These are phyloP conservation scores for Talaromyces adpressus DNA, from an alignment of 495 filamentous ascomycete species.

Conservation along the genomic window DNA sequence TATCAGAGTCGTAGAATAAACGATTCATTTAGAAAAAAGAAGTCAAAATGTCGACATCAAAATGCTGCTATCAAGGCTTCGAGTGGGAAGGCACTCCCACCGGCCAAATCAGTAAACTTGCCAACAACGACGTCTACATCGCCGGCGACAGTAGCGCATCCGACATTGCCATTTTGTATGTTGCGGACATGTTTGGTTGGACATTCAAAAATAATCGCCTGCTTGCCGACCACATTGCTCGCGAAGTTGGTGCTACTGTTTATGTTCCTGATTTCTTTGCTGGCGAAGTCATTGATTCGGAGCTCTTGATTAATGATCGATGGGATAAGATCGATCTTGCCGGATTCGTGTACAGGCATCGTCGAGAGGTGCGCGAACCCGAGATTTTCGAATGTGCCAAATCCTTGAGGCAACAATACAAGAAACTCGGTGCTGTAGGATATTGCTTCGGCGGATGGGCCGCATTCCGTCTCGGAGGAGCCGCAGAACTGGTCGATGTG, in stretches of 20 bases:
- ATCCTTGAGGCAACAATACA: slow-evolving; percentile 31
- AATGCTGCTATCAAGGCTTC: slow-evolving; percentile 28
- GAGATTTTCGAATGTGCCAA: slow-evolving; percentile 46
- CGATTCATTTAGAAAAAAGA: background rate
- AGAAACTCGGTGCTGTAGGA: slow-evolving; percentile 46
- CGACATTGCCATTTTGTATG: slow-evolving; percentile 32
- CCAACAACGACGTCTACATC: slow-evolving; percentile 31
- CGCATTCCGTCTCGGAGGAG: slow-evolving; percentile 39
- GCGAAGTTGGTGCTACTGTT: slow-evolving; percentile 41
- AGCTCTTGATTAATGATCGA: slow-evolving; percentile 25
- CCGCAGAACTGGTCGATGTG: slow-evolving; percentile 44
- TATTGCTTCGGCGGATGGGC: slow-evolving; percentile 60
- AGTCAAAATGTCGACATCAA: slow-evolving; percentile 11
- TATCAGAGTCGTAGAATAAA: background rate
- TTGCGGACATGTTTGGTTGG: slow-evolving; percentile 48
- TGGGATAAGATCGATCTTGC: slow-evolving; percentile 32
- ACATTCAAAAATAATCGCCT: slow-evolving; percentile 36
- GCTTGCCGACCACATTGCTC: slow-evolving; percentile 43
- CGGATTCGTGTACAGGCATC: slow-evolving; percentile 28
- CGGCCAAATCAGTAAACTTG: slow-evolving; percentile 30
- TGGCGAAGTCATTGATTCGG: slow-evolving; percentile 25
- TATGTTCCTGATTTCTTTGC: slow-evolving; percentile 43
- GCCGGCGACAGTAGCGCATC: slow-evolving; percentile 22
- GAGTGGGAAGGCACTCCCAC: slow-evolving; percentile 40
- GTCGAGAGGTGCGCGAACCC: slow-evolving; percentile 39